Percentiles rank a stretch among this genome's conserved stretches.
These are phyloP conservation scores for Paxillus involutus DNA, from an alignment of 768 basidiomycete species.

Conservation along the genomic window DNA sequence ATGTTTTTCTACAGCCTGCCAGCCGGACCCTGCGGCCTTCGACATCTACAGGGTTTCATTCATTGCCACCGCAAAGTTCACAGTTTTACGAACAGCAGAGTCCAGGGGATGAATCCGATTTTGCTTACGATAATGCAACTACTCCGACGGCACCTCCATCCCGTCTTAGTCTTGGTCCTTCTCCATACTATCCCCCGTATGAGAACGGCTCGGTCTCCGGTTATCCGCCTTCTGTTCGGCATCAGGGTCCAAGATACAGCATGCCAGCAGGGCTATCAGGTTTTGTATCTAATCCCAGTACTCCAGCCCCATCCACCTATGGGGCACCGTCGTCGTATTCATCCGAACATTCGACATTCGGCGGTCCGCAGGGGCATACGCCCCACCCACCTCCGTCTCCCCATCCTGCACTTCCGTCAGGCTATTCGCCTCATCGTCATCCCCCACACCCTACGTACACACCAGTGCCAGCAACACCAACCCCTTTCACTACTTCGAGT, in stretches of 20 bases:
- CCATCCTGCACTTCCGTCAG: conserved; percentile 12
- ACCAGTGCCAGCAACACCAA: conserved; percentile 7
- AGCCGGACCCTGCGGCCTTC: conserved; percentile 37
- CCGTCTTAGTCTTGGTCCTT: conserved; percentile 30
- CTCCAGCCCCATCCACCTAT: conserved; percentile 37
- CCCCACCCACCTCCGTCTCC: conserved; percentile 25
- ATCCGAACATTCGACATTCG: conserved; percentile 29
- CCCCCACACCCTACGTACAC: conserved; percentile 12
- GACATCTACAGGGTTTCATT: conserved; percentile 32
- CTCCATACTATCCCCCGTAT: conserved; percentile 47
- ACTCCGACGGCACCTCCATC: conserved; percentile 38
- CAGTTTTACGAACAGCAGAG: conserved; percentile 40
- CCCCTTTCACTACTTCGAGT: conserved; percentile 5
- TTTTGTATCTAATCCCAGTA: conserved; percentile 54
- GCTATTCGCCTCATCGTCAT: conserved; percentile 21
- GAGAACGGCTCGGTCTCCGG: conserved; percentile 35
- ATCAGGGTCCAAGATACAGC: conserved; percentile 63
- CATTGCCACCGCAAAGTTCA: conserved; percentile 32
- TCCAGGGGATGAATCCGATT: conserved; percentile 31
- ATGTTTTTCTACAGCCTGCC: conserved; percentile 30
- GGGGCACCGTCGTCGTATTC: conserved; percentile 35
- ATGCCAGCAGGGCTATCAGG: conserved; percentile 67
- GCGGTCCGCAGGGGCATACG: conserved; percentile 42
- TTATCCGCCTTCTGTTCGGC: conserved; percentile 34
- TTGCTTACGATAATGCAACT: conserved; percentile 39